Evolutionary conservation across 192 early-diverging fungal genomes (phyloP), one percentile per base, ranked within the genome.

Genomic region (Dimargaris verticillata): DNA sequence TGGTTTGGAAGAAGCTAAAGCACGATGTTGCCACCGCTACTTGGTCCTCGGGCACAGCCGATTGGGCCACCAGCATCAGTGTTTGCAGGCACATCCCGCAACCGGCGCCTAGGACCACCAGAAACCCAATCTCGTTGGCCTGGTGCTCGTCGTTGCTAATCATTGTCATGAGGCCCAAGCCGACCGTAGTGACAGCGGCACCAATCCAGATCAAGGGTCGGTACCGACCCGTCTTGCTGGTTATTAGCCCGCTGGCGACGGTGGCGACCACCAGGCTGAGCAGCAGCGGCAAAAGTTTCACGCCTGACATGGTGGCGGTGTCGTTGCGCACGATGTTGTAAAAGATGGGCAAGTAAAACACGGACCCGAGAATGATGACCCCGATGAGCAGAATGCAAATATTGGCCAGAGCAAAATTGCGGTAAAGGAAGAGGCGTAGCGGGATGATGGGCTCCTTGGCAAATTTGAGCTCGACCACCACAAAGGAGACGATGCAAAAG

Each of bases 211-310:
- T 66, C 45, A 80, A 82, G 22, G 76, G 70, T 9, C 76, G 66
- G 70, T 86, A 88, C 47, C 62, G 67, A 14, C 81, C 80, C 24
- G 78, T 76, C 41, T 73, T 67, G 1, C 80, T 76, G 6, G 85
- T 74, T 41, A 78, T 60, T 29, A 79, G 66, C 28, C 91, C 90
- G 22, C 80, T 72, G 24, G 50, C 46, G 92, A 80, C 41, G 80
- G 72, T 38, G 33, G 7, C 41, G 80, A 60, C 28, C 87, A 25
- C 79, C n/a, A 84, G 67, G 41, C 76, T 74, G 42, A 88, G 60
- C 44, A 93, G 78, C n/a, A 88, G 66, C 0, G 91, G 88, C 47
- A 96, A 68, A 50, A 83, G 66, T 52, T 84, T 74, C 28, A 96
- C 54, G 24, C 90, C 89, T 13, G 85, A 73, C 2, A 64, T 12